phyloP scores from a whole-genome alignment of 768 basidiomycete species.

The Symmetrospora coprosmae region DNA sequence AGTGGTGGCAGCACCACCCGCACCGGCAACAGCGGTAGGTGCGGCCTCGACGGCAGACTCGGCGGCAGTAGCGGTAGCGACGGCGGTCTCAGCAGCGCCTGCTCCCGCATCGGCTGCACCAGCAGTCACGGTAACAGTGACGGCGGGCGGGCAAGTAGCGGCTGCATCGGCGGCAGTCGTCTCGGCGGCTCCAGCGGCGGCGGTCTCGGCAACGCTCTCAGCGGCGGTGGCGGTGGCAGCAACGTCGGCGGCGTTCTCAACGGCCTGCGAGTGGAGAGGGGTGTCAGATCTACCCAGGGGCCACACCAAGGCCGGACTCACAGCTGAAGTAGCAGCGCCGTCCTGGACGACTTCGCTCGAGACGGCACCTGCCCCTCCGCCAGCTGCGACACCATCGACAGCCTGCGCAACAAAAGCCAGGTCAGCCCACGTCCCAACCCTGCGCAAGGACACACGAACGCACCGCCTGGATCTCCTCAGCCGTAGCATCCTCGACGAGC shows the following conservation, averaged over 20 bases:
- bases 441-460: too few species aligned
- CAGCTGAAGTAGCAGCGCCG: neutral
- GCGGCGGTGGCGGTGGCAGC: neutral
- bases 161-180: too few species aligned
- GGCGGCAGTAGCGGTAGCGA: too few species aligned
- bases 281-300: too few species aligned
- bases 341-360: neutral
- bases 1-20: neutral
- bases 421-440: too few species aligned
- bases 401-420: too few species aligned
- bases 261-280: too few species aligned
- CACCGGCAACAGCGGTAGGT: neutral
- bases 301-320: neutral
- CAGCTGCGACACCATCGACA: conserved; percentile 20
- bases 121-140: neutral
- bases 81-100: too few species aligned
- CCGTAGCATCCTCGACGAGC: conserved; percentile 47
- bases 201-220: neutral
- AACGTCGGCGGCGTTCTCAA: neutral
- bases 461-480: conserved; percentile 47
- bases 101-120: neutral
- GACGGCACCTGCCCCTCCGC: neutral
- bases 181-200: neutral
- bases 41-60: neutral
- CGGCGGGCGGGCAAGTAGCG: too few species aligned